Conservation (phyloP, 768 basidiomycete species). For the Strobilomyces dryophilus region DNA sequence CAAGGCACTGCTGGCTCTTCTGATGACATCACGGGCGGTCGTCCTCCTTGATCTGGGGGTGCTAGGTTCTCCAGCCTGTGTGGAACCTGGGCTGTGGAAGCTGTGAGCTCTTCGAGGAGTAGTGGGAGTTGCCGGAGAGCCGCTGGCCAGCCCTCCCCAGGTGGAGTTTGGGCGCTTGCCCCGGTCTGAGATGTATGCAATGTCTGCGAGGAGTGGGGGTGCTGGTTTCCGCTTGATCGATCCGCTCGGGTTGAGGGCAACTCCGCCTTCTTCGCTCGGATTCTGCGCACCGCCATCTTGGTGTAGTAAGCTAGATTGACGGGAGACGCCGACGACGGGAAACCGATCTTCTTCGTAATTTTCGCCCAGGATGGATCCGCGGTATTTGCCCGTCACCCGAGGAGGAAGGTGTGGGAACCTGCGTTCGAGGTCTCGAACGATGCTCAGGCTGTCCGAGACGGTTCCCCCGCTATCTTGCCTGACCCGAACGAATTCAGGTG, state of each 20-base stretch:
- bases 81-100: neutral
- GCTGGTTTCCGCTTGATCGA: slow-evolving; percentile 31
- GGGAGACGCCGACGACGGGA: slow-evolving; percentile 23
- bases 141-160: slow-evolving; percentile 24
- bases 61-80: neutral
- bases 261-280: slow-evolving; percentile 12
- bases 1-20: slow-evolving; percentile 18
- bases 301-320: slow-evolving; percentile 20
- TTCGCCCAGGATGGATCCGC: slow-evolving; percentile 23
- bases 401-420: slow-evolving; percentile 53
- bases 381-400: slow-evolving; percentile 27
- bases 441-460: slow-evolving; percentile 40
- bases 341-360: slow-evolving; percentile 20
- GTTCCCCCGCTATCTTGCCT: slow-evolving; percentile 23
- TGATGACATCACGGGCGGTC: slow-evolving; percentile 13
- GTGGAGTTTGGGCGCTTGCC: slow-evolving; percentile 10
- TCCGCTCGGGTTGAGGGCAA: slow-evolving; percentile 12
- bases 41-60: slow-evolving; percentile 11
- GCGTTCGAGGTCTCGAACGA: slow-evolving; percentile 47
- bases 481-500: slow-evolving; percentile 5
- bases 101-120: slow-evolving; percentile 8
- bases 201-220: slow-evolving; percentile 23
- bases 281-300: neutral
- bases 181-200: slow-evolving; percentile 6
- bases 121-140: slow-evolving; percentile 5